Percentiles rank a stretch among this genome's conserved stretches.
phyloP scores from a whole-genome alignment of 2,329 filamentous ascomycete species.

The Capronia epimyces region DNA sequence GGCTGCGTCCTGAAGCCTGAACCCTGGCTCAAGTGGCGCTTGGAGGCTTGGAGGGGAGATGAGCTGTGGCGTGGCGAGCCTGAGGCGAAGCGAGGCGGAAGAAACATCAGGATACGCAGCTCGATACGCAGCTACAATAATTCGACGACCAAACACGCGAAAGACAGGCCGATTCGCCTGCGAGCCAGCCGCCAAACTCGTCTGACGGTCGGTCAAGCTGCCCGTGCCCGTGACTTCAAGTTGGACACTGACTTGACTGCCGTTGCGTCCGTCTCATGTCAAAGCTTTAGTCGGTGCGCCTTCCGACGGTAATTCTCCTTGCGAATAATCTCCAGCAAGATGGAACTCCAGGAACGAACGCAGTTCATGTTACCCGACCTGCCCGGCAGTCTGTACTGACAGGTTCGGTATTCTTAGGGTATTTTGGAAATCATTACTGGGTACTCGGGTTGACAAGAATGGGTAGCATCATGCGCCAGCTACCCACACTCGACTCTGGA shows the following conservation, averaged over 20 bases:
- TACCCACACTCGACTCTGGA: too few relatives aligned
- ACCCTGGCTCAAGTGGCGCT: conserved; percentile 10
- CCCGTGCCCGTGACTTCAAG: not conserved
- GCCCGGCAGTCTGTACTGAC: too few relatives aligned
- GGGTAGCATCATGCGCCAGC: too few relatives aligned
- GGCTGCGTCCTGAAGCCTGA: not conserved
- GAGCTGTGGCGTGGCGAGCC: conserved; percentile 5
- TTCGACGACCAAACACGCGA: not conserved
- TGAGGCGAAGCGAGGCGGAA: too few relatives aligned
- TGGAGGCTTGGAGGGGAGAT: conserved; percentile 8
- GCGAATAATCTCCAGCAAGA: not conserved
- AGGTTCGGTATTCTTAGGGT: too few relatives aligned
- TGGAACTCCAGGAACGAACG: not conserved
- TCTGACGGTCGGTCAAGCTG: too few relatives aligned
- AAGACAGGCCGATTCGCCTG: conserved; percentile 3
- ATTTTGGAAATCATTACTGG: too few relatives aligned
- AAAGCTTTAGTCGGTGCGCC: not conserved
- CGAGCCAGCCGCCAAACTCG: not conserved
- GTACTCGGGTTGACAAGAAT: too few relatives aligned
- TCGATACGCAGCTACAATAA: too few relatives aligned
- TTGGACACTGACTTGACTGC: not conserved
- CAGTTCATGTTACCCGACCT: too few relatives aligned
- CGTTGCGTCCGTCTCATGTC: not conserved
- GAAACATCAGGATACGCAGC: too few relatives aligned
- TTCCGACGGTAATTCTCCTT: not conserved